Base-by-base conservation (phyloP, 2,329 filamentous ascomycete species). In the Byssothecium circinans region DNA sequence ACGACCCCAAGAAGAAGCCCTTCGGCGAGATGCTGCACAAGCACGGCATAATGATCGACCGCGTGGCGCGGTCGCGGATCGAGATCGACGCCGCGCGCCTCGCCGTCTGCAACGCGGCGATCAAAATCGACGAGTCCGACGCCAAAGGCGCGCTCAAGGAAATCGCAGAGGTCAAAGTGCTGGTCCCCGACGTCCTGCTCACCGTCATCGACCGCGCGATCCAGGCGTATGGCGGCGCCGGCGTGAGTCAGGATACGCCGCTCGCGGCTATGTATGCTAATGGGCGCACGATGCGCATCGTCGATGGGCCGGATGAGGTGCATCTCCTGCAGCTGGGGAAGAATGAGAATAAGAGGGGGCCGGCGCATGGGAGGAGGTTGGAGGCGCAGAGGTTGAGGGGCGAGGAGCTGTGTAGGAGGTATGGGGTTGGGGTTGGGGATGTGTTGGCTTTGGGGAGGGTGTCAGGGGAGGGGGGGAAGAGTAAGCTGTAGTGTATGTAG, bases 231-330 rank as follows among this genome's bases (percentile, higher is more conserved):
- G 94, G 94, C 50, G 94, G 86, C 50, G 90, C 88, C 3, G 94
- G 94, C 68, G 87, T 99, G 40, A 88, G 84, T 65, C 94, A 97
- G 78, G 94, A 99, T 67, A 97, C 94, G 1, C 94, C 94, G 17
- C 78, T 99, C 55, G 91, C 71, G 3, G 56, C 51, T 33, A 86
- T 91, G 83, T 95, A 89, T 85, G 84, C 89, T 17, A 76, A 81
- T 51, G 88, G 91, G 64, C 80, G 91, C 49, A 96, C 91, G 6
- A 79, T 96, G 72, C 81, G 89, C 52, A 83, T 96, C 59, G 91
- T 90, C 0, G 94, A 99, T 73, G 94, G 94, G 0, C 94, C 94
- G 0, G 94, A 99, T 74, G 94, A 99, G 82, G 94, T 97, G 51
- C 94, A 74, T 61, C 17, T 72, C n/a, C 41, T 89, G 69, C 89